Percentiles rank a stretch among this genome's conserved stretches.
These are phyloP conservation scores for Macroventuria anomochaeta DNA, from an alignment of 2,329 filamentous ascomycete species.

Conservation along the genomic window DNA sequence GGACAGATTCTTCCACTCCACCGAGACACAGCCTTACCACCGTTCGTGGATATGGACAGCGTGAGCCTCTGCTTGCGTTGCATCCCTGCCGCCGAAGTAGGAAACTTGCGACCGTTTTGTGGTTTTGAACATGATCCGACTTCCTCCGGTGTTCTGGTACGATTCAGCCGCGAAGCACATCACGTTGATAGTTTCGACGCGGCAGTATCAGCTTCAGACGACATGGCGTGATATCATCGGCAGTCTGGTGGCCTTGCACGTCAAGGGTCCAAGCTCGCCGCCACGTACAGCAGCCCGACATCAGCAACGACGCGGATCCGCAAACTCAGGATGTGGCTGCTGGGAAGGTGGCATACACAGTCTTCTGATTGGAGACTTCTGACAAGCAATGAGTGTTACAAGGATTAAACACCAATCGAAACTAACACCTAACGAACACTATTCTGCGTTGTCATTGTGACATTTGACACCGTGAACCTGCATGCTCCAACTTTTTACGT, in stretches of 20 bases:
- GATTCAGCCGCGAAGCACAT: constrained; percentile 1
- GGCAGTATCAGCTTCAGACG: constrained; percentile 13
- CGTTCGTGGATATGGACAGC: constrained; percentile 14
- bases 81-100: constrained; percentile 8
- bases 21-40: constrained; percentile 16
- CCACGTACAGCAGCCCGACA: neutral
- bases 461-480: neutral
- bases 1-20: constrained; percentile 22
- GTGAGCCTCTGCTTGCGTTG: constrained; percentile 4
- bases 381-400: neutral
- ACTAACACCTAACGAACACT: neutral
- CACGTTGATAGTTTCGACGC: neutral
- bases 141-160: constrained; percentile 11
- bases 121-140: constrained; percentile 3
- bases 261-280: neutral
- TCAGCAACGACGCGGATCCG: constrained; percentile 6
- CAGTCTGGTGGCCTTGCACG: constrained; percentile 6
- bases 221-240: constrained; percentile 27
- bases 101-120: neutral
- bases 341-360: neutral
- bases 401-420: neutral
- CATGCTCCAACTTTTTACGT: neutral
- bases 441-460: neutral
- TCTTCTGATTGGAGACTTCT: neutral
- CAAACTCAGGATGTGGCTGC: neutral